A percentile compares a stretch with the other conserved stretches of the same genome.
These are phyloP conservation scores for Pseudofabraea citricarpa DNA, from an alignment of 2,329 filamentous ascomycete genomes.

Conservation along the genomic window DNA sequence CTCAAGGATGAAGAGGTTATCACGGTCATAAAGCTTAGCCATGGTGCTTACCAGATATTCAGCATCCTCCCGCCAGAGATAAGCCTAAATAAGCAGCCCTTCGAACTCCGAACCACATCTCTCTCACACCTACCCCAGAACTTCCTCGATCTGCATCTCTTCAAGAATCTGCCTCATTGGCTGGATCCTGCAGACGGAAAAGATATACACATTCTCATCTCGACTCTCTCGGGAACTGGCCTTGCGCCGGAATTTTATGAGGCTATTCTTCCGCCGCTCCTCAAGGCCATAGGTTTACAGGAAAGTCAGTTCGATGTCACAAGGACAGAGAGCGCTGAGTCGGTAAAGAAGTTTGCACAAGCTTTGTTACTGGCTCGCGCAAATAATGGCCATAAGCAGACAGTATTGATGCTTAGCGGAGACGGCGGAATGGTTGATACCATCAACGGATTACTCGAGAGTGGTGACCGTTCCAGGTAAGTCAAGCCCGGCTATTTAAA, in stretches of 20 bases:
- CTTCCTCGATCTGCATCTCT: constrained; percentile 32
- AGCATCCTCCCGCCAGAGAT: constrained; percentile 32
- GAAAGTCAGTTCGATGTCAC: constrained; percentile 44
- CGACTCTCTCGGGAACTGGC: constrained; percentile 59
- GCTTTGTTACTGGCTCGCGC: constrained; percentile 43
- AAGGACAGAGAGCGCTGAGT: constrained; percentile 58
- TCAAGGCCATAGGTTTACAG: constrained; percentile 40
- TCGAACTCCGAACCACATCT: constrained; percentile 25
- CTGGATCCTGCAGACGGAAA: constrained; percentile 10
- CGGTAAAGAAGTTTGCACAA: constrained; percentile 59
- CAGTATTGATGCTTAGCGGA: constrained; percentile 75
- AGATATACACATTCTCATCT: constrained; percentile 60
- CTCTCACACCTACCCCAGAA: constrained; percentile 31
- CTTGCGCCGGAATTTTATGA: constrained; percentile 52
- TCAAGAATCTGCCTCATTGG: constrained; percentile 35
- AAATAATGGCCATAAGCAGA: constrained; percentile 42
- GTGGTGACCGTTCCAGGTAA: constrained; percentile 17
- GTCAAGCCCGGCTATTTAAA: no score
- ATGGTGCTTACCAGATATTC: constrained; percentile 30
- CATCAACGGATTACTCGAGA: constrained; percentile 58
- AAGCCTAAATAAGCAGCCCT: constrained; percentile 17
- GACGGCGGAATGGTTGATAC: constrained; percentile 85
- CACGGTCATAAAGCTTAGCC: constrained; percentile 17
- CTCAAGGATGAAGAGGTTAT: constrained; percentile 29
- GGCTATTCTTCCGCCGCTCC: constrained; percentile 49